phyloP scores from a whole-genome alignment of 2,329 filamentous ascomycete species.

The Cladorrhinum sp. region DNA sequence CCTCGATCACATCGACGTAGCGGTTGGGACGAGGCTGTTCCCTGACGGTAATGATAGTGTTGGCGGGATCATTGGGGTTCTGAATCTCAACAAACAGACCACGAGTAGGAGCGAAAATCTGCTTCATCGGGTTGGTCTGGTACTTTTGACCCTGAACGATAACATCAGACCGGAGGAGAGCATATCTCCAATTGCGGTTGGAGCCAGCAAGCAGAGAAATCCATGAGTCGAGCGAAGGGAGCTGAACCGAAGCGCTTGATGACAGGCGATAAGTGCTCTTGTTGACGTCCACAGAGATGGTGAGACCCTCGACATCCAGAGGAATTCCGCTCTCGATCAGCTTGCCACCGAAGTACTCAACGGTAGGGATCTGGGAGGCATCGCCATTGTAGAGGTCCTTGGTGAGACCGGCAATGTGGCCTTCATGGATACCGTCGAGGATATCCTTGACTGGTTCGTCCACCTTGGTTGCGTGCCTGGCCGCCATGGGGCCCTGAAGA shows the following conservation, averaged over 20 bases:
- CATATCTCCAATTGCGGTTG: conserved; percentile 88
- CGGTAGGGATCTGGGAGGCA: conserved; percentile 70
- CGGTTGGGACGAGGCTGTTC: conserved; percentile 85
- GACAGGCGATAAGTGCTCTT: conserved; percentile 86
- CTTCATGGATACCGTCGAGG: conserved; percentile 82
- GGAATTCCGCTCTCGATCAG: conserved; percentile 69
- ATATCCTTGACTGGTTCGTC: conserved; percentile 97
- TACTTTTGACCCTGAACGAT: conserved; percentile 95
- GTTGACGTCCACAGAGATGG: conserved; percentile 71
- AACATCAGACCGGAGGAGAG: conserved; percentile 88
- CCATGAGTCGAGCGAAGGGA: conserved; percentile 83
- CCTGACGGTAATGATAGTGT: conserved; percentile 81
- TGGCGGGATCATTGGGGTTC: conserved; percentile 75
- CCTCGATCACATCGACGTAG: conserved; percentile 83
- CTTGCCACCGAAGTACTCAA: conserved; percentile 95
- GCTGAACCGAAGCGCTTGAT: conserved; percentile 64
- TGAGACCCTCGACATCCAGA: conserved; percentile 80
- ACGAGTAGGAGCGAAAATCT: conserved; percentile 81
- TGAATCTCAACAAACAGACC: conserved; percentile 88
- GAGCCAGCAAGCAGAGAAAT: conserved; percentile 81
- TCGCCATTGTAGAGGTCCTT: conserved; percentile 77
- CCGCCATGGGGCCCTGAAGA: conserved; percentile 89
- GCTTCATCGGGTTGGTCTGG: conserved; percentile 91
- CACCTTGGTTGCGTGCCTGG: conserved; percentile 81
- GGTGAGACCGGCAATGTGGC: conserved; percentile 78